Evolutionary conservation across 169 alveolate species (phyloP).

Genomic region (Neospora caninum): DNA sequence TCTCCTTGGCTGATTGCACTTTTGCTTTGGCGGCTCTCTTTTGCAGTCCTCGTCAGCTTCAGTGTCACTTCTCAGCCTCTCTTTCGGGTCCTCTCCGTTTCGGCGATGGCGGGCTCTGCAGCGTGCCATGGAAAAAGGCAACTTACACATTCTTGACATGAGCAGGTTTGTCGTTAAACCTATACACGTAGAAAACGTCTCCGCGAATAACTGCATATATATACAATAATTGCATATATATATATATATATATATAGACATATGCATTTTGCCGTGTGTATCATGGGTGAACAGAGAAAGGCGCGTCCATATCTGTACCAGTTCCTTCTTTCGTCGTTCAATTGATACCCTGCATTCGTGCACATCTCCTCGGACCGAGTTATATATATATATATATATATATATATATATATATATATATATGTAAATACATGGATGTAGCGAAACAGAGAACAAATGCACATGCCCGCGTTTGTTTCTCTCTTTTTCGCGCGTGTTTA

Average conservation of each 20-base stretch:
- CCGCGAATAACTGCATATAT: background rate
- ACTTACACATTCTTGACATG: slow-evolving; percentile 1
- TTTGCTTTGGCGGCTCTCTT: background rate
- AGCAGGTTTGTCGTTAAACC: background rate
- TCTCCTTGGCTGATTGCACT: background rate
- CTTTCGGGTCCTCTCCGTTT: background rate
- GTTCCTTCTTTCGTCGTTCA: background rate
- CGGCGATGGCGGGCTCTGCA: slow-evolving; percentile 32
- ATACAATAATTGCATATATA: background rate
- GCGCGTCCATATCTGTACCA: background rate
- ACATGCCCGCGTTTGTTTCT: background rate
- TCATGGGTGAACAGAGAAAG: too few relatives aligned
- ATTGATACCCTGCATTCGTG: background rate
- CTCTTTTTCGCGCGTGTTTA: background rate
- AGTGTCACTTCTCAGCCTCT: background rate
- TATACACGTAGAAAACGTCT: too few relatives aligned
- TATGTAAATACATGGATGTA: background rate
- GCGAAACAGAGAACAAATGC: background rate
- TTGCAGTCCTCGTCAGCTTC: background rate
- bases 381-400: background rate
- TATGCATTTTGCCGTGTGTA: background rate
- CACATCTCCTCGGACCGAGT: background rate
- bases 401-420: background rate
- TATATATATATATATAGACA: background rate
- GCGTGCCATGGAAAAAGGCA: background rate